These are phyloP conservation scores for Hirschioporus abietinus DNA, from an alignment of 768 basidiomycete species.

Conservation along the genomic window DNA sequence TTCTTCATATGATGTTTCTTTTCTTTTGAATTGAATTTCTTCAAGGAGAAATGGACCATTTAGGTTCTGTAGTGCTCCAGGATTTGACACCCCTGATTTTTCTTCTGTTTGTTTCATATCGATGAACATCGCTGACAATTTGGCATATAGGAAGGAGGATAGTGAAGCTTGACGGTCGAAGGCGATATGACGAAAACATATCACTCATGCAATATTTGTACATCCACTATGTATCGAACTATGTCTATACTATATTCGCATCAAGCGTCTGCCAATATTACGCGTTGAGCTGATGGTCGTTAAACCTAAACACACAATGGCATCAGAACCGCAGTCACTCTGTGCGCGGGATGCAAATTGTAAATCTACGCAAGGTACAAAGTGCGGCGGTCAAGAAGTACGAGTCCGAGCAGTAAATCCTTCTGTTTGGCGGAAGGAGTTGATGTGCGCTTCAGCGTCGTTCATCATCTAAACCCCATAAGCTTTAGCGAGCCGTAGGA, in stretches of 20 bases:
- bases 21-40: constrained; percentile 72
- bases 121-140: neutral
- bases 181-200: no score
- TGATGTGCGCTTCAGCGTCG: constrained; percentile 62
- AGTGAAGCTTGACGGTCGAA: no score
- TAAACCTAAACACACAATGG: no score
- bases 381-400: constrained; percentile 17
- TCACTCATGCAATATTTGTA: no score
- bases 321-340: no score
- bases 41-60: constrained; percentile 74
- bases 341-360: neutral
- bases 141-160: no score
- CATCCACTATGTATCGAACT: no score
- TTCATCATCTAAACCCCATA: constrained; percentile 58
- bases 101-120: neutral
- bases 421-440: constrained; percentile 71
- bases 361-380: neutral
- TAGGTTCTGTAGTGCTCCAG: constrained; percentile 63
- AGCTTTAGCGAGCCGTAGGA: neutral
- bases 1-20: constrained; percentile 12
- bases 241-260: no score
- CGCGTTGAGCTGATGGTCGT: no score
- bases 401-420: constrained; percentile 49
- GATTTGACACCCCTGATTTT: constrained; percentile 51
- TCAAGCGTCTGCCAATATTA: no score